A percentile compares a stretch with the other conserved stretches of the same genome.
Conservation (phyloP, 2,329 filamentous ascomycete species). For the Phoma sp. region DNA sequence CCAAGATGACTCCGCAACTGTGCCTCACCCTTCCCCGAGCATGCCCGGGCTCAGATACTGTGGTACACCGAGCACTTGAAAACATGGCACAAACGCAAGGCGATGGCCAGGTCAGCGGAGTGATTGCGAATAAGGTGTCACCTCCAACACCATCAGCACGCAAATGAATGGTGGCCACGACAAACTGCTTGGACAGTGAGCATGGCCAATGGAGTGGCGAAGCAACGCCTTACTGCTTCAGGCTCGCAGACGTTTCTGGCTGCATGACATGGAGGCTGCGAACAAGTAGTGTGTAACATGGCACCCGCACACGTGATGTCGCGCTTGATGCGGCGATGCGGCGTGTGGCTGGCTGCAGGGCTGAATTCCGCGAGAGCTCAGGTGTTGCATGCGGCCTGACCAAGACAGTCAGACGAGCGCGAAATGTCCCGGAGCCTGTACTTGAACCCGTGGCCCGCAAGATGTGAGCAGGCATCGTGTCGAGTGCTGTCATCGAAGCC, state of each 20-base stretch:
- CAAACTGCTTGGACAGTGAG: no score
- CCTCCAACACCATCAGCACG: no score
- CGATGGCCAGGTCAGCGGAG: not conserved
- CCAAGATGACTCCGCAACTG: constrained; percentile 7
- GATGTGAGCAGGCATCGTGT: constrained; percentile 1
- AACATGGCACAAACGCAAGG: not conserved
- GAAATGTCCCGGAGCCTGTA: not conserved
- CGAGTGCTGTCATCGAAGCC: not conserved
- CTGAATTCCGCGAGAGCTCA: constrained; percentile 7
- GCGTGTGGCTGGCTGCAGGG: constrained; percentile 1
- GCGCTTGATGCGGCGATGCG: constrained; percentile 16
- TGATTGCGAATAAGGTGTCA: not conserved
- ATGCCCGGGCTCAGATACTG: not conserved
- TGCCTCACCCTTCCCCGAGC: constrained; percentile 1
- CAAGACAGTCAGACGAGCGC: constrained; percentile 15
- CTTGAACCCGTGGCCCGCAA: constrained; percentile 8
- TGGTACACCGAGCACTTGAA: not conserved
- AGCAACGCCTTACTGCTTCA: no score
- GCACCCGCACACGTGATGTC: constrained; percentile 17
- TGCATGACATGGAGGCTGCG: constrained; percentile 10
- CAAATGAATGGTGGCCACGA: no score
- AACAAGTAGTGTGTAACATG: constrained; percentile 5
- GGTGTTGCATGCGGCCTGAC: constrained; percentile 14
- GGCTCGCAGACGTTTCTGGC: not conserved
- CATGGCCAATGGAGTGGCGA: no score